Evolutionary conservation across 1,139 yeast genomes (phyloP).

Genomic region (Spencermartinsiella ligniputridi): DNA sequence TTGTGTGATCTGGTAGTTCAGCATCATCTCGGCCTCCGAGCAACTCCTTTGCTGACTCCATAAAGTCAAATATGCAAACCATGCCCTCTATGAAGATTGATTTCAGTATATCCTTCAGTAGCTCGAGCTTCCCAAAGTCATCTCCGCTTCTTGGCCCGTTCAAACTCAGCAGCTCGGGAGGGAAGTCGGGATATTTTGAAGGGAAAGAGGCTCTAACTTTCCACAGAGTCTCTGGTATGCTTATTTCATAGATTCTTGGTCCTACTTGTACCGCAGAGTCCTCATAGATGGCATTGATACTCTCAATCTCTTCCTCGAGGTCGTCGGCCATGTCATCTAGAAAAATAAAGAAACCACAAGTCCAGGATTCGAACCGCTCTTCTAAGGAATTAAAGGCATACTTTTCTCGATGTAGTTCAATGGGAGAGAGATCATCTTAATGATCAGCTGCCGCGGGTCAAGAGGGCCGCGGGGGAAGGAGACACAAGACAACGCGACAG

Average conservation of each 20-base stretch:
- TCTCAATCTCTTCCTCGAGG: slow-evolving; percentile 69
- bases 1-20: slow-evolving; percentile 12
- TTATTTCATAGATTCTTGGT: slow-evolving; percentile 45
- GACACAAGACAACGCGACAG: no score
- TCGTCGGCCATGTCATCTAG: slow-evolving; percentile 32
- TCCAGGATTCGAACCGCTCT: neutral
- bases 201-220: slow-evolving; percentile 67
- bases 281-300: slow-evolving; percentile 88
- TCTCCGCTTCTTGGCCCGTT: slow-evolving; percentile 34
- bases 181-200: slow-evolving; percentile 59
- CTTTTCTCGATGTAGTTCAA: no score
- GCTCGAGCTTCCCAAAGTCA: slow-evolving; percentile 37
- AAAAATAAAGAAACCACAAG: no score
- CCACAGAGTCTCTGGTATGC: slow-evolving; percentile 60
- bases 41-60: slow-evolving; percentile 55
- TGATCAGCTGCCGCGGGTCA: no score
- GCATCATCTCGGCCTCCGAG: slow-evolving; percentile 14
- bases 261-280: slow-evolving; percentile 44
- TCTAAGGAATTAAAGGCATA: no score
- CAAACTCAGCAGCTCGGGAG: slow-evolving; percentile 41
- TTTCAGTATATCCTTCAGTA: slow-evolving; percentile 47
- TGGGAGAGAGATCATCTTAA: no score
- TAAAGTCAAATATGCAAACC: slow-evolving; percentile 76
- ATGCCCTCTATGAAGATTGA: slow-evolving; percentile 51
- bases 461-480: no score